A percentile compares a stretch with the other conserved stretches of the same genome.
Evolutionary conservation across 2,329 filamentous ascomycete species (phyloP).

Genomic region (Cylindrodendrum hubeiense): DNA sequence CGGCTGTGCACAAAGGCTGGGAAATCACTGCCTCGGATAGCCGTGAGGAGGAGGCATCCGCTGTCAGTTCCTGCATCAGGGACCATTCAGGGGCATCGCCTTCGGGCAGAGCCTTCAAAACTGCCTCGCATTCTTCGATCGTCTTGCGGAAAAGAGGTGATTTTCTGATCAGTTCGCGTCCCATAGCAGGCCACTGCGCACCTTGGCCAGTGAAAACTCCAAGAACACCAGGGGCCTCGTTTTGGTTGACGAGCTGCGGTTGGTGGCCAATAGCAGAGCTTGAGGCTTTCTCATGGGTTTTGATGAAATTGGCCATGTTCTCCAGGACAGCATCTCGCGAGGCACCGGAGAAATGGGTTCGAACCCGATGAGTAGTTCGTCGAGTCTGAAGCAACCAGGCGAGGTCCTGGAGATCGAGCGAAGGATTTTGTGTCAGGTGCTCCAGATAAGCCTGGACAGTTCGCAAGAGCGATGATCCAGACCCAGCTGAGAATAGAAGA

Average conservation of each 20-base stretch:
- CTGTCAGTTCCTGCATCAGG: conserved; percentile 41
- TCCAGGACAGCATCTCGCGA: conserved; percentile 7
- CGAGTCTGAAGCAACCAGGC: conserved; percentile 13
- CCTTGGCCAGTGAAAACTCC: conserved; percentile 50
- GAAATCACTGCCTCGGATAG: conserved; percentile 43
- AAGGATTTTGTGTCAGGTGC: conserved; percentile 5
- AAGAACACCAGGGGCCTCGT: conserved; percentile 17
- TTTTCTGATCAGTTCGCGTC: conserved; percentile 44
- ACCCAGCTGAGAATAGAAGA: conserved; percentile 17
- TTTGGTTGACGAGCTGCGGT: conserved; percentile 17
- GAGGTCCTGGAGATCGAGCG: conserved; percentile 10
- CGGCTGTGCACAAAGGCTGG: conserved; percentile 46
- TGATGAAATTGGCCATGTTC: conserved; percentile 18
- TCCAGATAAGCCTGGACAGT: conserved; percentile 9
- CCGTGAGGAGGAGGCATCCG: conserved; percentile 22
- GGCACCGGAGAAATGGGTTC: conserved; percentile 16
- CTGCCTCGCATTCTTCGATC: conserved; percentile 38
- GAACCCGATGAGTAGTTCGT: conserved; percentile 17
- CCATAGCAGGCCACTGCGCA: conserved; percentile 50
- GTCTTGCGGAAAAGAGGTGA: conserved; percentile 24
- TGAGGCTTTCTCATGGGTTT: conserved; percentile 1
- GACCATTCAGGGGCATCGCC: conserved; percentile 43
- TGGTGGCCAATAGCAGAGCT: conserved; percentile 4
- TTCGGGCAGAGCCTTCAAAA: conserved; percentile 32
- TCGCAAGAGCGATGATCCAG: conserved; percentile 15